These are phyloP conservation scores for Retiboletus fuscus DNA, from an alignment of 1,284 basidiomycete species.

Conservation along the genomic window DNA sequence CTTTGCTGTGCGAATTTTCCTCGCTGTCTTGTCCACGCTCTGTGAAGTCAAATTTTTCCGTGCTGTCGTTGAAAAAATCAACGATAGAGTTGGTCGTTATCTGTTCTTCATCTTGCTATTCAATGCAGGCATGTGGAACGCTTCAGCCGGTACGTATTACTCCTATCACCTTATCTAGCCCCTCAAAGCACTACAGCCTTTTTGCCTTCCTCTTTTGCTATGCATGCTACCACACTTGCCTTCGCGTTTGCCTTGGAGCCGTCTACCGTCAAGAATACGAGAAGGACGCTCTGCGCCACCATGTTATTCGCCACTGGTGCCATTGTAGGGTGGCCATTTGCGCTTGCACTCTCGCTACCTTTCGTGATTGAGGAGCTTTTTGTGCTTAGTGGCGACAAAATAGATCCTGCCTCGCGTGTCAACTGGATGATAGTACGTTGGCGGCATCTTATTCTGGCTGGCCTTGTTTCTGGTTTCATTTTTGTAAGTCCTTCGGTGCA, in stretches of 20 bases:
- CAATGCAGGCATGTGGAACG: constrained; percentile 94
- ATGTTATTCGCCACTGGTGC: constrained; percentile 84
- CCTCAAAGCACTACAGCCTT: constrained; percentile 68
- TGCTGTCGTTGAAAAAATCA: constrained; percentile 84
- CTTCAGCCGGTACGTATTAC: constrained; percentile 72
- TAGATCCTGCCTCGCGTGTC: constrained; percentile 61
- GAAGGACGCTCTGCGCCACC: constrained; percentile 73
- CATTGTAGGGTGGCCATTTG: constrained; percentile 96
- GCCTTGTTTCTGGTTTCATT: constrained; percentile 68
- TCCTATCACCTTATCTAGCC: background rate
- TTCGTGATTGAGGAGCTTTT: constrained; percentile 94
- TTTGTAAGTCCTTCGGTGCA: constrained; percentile 66
- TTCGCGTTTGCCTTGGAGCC: constrained; percentile 83
- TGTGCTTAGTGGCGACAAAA: constrained; percentile 77
- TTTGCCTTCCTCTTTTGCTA: constrained; percentile 93
- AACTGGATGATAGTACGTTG: constrained; percentile 74
- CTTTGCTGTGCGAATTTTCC: constrained; percentile 86
- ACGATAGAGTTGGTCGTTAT: constrained; percentile 92
- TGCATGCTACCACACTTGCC: constrained; percentile 91
- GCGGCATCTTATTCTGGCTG: constrained; percentile 70
- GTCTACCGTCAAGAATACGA: constrained; percentile 64
- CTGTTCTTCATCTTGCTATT: constrained; percentile 87
- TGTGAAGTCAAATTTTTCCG: constrained; percentile 91
- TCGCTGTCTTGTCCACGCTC: constrained; percentile 81
- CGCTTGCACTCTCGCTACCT: constrained; percentile 86